Percentiles rank a stretch among this genome's conserved stretches.
These are phyloP conservation scores for Phoma herbarum DNA, from an alignment of 2,329 filamentous ascomycete species.

Conservation along the genomic window DNA sequence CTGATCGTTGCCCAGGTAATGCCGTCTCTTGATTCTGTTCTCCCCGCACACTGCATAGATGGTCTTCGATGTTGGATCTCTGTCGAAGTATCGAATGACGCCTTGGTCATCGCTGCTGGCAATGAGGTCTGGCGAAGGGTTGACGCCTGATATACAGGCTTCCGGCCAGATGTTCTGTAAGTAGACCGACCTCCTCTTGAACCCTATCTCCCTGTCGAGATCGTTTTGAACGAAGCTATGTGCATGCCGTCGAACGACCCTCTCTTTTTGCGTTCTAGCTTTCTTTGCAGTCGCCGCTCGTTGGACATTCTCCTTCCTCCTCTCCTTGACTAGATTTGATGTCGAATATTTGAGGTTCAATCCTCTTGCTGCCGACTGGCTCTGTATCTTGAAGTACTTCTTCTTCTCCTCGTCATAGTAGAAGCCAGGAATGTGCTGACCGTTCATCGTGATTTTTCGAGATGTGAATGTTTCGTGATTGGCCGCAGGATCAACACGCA, in stretches of 20 bases:
- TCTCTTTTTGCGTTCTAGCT: conserved; percentile 33
- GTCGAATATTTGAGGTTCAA: conserved; percentile 52
- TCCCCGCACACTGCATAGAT: conserved; percentile 39
- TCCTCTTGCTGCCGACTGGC: conserved; percentile 45
- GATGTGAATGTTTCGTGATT: conserved; percentile 15
- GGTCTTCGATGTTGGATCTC: conserved; percentile 34
- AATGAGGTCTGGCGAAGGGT: conserved; percentile 14
- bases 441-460: conserved; percentile 44
- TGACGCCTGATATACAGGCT: conserved; percentile 36
- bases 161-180: conserved; percentile 36
- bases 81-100: conserved; percentile 39
- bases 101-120: conserved; percentile 18
- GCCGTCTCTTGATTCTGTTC: conserved; percentile 32
- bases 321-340: conserved; percentile 52
- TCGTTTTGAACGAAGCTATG: conserved; percentile 29
- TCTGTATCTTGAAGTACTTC: conserved; percentile 61
- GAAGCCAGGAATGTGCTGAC: conserved; percentile 57
- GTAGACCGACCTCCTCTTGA: conserved; percentile 28
- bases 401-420: conserved; percentile 59
- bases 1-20: conserved; percentile 8
- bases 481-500: conserved; percentile 6
- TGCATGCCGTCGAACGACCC: conserved; percentile 33
- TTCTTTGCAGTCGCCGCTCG: conserved; percentile 17
- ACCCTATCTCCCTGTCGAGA: conserved; percentile 43
- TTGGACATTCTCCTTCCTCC: conserved; percentile 34